Percentiles rank a stretch among this genome's conserved stretches.
Conservation (phyloP, 345 rosid species). For the Leavenworthia alabamica region DNA sequence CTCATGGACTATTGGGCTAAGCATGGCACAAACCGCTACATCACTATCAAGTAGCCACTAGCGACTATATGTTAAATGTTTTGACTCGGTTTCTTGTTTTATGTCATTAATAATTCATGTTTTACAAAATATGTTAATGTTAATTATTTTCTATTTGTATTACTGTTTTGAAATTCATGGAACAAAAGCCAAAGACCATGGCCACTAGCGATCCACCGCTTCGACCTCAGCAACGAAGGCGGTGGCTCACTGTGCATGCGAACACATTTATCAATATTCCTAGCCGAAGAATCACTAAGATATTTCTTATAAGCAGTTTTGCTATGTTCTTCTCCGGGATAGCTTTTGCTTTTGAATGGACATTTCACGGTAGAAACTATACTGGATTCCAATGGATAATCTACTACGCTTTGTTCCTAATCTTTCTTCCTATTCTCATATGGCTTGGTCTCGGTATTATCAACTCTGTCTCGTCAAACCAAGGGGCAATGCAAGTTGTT, state of each 20-base stretch:
- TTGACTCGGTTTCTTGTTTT: conserved; percentile 6
- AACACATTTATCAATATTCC: conserved; percentile 7
- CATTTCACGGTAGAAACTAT: background rate
- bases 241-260: background rate
- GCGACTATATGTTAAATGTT: conserved; percentile 2
- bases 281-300: background rate
- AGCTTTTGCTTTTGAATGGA: conserved; percentile 13
- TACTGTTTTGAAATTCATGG: background rate
- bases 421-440: conserved; percentile 2
- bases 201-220: background rate
- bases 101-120: background rate
- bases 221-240: background rate
- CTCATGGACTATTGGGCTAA: conserved; percentile 89
- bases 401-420: conserved; percentile 7
- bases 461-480: background rate
- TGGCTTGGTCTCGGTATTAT: background rate
- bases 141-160: background rate
- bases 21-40: conserved; percentile 92
- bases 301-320: background rate
- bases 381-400: conserved; percentile 14
- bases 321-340: background rate
- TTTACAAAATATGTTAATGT: background rate
- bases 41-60: conserved; percentile 69
- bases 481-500: background rate
- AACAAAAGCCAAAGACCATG: background rate